Conservation (phyloP, 2,329 filamentous ascomycete species). For the Stagonosporopsis cucurbitacearum region DNA sequence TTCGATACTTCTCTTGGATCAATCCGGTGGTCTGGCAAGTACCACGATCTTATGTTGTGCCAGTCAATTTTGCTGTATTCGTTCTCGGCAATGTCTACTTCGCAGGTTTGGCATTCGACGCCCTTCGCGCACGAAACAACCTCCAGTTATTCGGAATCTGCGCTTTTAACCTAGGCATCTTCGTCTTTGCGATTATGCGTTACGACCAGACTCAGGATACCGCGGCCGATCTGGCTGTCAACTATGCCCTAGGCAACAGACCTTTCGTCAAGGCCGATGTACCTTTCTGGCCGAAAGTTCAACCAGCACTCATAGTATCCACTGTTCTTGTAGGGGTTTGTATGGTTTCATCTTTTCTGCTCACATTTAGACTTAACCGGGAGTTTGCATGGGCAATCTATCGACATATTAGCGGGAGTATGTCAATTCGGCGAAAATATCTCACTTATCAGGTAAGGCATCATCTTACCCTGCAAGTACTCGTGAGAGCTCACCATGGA, state of each 20-base stretch:
- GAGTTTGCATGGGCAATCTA: conserved; percentile 30
- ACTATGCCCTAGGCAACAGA: not conserved
- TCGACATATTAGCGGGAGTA: conserved; percentile 20
- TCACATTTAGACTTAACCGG: conserved; percentile 18
- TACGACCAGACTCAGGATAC: conserved; percentile 21
- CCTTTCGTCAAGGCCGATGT: conserved; percentile 24
- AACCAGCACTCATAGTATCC: conserved; percentile 10
- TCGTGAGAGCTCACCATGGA: not conserved
- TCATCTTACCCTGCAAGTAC: too few relatives aligned
- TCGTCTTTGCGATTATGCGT: conserved; percentile 26
- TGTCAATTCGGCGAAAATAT: conserved; percentile 17
- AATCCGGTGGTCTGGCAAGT: conserved; percentile 28
- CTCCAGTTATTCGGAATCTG: conserved; percentile 32
- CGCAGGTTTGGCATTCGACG: conserved; percentile 30
- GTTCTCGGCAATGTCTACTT: conserved; percentile 31
- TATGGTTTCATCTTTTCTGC: conserved; percentile 11
- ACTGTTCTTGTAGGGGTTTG: conserved; percentile 5
- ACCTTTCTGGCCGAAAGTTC: conserved; percentile 15
- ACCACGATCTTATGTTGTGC: conserved; percentile 23
- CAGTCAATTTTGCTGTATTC: conserved; percentile 24
- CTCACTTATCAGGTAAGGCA: conserved; percentile 19
- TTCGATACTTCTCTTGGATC: conserved; percentile 28
- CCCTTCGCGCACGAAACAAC: conserved; percentile 32
- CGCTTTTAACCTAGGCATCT: conserved; percentile 28
- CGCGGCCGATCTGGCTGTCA: not conserved